Base-by-base conservation (phyloP, 164 flowering plant genomes). In the Akebia trifoliata region DNA sequence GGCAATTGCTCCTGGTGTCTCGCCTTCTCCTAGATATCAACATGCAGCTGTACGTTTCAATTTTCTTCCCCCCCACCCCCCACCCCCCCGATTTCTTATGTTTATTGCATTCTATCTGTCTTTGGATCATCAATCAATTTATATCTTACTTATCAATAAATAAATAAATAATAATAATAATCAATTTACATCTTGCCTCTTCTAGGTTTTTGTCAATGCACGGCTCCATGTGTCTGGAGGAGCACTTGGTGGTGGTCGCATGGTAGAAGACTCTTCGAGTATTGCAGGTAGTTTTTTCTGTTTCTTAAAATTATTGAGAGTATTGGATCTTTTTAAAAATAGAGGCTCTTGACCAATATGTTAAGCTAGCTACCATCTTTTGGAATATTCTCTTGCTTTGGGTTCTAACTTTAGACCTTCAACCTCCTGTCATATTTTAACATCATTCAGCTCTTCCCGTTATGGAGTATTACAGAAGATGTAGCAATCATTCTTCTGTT, bases 1-100 rank as follows among this genome's bases (percentile, higher is more conserved):
- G 99, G 99, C 99, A 50, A 90, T 94, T 69, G 99, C 99, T 63
- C 99, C 99, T 63, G 99, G 99, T 60, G 96, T 94, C 44, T 90
- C 99, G 32, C 99, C 99, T 47, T 94, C 99, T 65, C 77, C 96
- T n/a, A 87, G 99, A 86, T 94, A 94, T 81, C 99, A 90, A 63
- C 97, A 94, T 78, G 99, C 99, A 54, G 99, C 99, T 3, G 99
- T 94, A 68, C 34, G 91, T 80, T 72, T 59, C 53, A 35, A 4
- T 37, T 66, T 35, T 21, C 37, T 38, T n/a, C n/a, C n/a, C n/a
- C n/a, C n/a, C n/a, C n/a, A n/a, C n/a, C n/a, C n/a, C n/a, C n/a
- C n/a, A n/a, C n/a, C n/a, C n/a, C n/a, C 21, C 8, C 36, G 14
- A 3, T 56, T 43, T 32, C 10, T 31, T 34, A 37, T 14, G 5